Evolutionary conservation across 371 early-diverging fungal genomes (phyloP).

Genomic region (Lichtheimia corymbifera): DNA sequence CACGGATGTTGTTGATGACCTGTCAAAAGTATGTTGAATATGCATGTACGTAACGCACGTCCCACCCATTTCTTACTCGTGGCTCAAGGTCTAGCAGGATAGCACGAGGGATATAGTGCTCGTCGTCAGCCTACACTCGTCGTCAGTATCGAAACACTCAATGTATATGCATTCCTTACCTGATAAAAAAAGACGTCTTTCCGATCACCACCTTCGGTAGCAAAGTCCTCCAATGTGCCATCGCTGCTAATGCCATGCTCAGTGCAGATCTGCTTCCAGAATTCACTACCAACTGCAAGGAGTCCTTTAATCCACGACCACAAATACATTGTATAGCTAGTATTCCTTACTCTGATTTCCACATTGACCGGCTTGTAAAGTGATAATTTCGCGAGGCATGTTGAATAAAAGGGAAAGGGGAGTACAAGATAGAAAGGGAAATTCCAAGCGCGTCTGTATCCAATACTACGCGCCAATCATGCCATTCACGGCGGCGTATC

Average conservation of each 20-base stretch:
- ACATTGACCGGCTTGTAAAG: slow-evolving; percentile 96
- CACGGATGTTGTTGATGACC: slow-evolving; percentile 75
- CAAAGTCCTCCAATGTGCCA: slow-evolving; percentile 85
- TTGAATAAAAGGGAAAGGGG: neutral
- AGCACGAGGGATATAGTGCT: slow-evolving; percentile 92
- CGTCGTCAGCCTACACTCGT: slow-evolving; percentile 80
- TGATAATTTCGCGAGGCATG: slow-evolving; percentile 91
- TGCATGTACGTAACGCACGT: neutral
- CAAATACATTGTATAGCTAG: neutral
- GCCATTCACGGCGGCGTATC: too few species aligned
- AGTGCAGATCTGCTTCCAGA: slow-evolving; percentile 88
- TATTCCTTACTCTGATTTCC: slow-evolving; percentile 87
- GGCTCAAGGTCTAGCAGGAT: slow-evolving; percentile 93
- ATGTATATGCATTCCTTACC: slow-evolving; percentile 41
- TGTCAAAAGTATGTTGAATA: slow-evolving; percentile 15
- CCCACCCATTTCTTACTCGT: slow-evolving; percentile 61
- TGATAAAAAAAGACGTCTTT: slow-evolving; percentile 99
- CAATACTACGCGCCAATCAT: too few species aligned
- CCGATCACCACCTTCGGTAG: slow-evolving; percentile 88
- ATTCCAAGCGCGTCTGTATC: neutral
- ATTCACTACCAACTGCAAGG: slow-evolving; percentile 83
- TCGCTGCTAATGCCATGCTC: slow-evolving; percentile 90
- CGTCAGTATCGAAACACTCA: neutral
- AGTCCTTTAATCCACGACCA: neutral
- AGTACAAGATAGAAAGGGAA: neutral